Percentiles rank a stretch among this genome's conserved stretches.
Conservation (phyloP, 306 rosid genomes). For the Lagenaria siceraria region DNA sequence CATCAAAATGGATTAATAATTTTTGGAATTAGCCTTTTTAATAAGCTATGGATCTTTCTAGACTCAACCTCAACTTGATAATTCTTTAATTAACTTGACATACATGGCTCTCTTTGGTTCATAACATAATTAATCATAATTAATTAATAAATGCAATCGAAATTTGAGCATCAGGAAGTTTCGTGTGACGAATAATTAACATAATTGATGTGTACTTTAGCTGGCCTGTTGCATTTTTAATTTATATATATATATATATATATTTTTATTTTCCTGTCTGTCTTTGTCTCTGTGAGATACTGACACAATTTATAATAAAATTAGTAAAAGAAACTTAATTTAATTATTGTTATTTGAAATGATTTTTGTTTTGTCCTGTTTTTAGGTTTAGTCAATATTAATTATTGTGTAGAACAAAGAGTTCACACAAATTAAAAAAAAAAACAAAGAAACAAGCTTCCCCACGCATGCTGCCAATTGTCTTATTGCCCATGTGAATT, state of each 20-base stretch:
- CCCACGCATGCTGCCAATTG: slow-evolving; percentile 7
- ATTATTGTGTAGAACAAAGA: neutral
- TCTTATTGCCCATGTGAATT: slow-evolving; percentile 2
- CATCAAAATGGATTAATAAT: neutral
- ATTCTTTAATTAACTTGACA: neutral
- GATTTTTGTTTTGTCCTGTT: neutral
- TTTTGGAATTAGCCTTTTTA: neutral
- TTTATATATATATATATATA: no score
- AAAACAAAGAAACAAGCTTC: neutral
- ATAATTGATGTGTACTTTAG: slow-evolving; percentile 1
- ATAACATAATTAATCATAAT: neutral
- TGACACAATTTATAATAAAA: neutral
- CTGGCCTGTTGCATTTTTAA: neutral
- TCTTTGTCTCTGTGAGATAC: neutral
- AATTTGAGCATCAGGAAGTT: neutral
- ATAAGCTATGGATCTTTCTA: neutral
- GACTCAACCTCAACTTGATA: neutral
- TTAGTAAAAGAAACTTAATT: neutral
- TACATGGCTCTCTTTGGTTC: neutral
- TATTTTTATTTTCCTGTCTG: neutral
- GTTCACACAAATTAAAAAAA: neutral
- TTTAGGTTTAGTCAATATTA: neutral
- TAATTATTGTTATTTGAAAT: neutral
- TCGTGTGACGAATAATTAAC: neutral
- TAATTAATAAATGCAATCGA: neutral